These are phyloP conservation scores for Fusarium luffae DNA, from an alignment of 2,329 filamentous ascomycete genomes.

Conservation along the genomic window DNA sequence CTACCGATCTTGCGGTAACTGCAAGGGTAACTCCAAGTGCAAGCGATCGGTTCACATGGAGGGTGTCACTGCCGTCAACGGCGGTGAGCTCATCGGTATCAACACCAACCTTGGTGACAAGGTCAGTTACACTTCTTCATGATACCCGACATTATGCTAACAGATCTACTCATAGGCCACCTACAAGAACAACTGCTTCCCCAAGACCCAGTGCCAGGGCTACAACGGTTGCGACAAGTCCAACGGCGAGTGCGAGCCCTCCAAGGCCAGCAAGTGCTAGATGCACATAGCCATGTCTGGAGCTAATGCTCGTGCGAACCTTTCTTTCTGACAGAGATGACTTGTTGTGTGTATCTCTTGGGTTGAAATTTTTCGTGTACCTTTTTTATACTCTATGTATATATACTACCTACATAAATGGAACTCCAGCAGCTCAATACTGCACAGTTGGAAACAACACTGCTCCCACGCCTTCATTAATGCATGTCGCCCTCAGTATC, in stretches of 20 bases:
- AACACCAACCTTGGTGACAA: conserved; percentile 53
- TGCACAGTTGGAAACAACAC: background rate
- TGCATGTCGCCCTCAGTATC: background rate
- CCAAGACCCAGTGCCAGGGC: conserved; percentile 45
- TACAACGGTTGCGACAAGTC: conserved; percentile 47
- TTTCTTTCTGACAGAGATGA: background rate
- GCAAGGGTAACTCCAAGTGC: conserved; percentile 47
- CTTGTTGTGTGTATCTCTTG: background rate
- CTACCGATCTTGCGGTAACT: conserved; percentile 45
- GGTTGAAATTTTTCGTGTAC: background rate
- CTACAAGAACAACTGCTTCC: conserved; percentile 47
- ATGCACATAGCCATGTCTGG: background rate
- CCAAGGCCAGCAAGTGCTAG: conserved; percentile 47
- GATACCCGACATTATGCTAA: no score
- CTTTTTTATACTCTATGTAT: background rate
- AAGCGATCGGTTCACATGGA: conserved; percentile 58
- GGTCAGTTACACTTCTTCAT: conserved; percentile 19
- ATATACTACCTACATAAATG: background rate
- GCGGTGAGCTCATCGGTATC: conserved; percentile 56
- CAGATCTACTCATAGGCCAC: no score
- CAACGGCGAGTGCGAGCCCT: conserved; percentile 45
- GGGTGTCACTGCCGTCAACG: conserved; percentile 52
- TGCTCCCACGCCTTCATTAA: background rate
- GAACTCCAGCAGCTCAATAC: background rate
- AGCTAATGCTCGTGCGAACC: background rate